Evolutionary conservation across 163 green algal species (phyloP).

Genomic region (Prototheca stagnorum): DNA sequence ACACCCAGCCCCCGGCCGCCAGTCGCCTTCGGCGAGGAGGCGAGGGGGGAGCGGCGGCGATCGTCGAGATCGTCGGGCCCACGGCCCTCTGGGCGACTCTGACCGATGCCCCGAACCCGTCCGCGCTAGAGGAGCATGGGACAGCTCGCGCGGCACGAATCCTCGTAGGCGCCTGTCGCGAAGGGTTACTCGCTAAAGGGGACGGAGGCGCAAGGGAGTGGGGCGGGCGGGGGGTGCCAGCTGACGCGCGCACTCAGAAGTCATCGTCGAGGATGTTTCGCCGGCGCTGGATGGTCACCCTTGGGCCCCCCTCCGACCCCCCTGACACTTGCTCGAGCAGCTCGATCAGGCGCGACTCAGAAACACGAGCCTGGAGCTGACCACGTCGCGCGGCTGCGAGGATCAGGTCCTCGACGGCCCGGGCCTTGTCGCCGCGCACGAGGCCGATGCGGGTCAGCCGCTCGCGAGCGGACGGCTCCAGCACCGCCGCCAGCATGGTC

Average conservation of each 20-base stretch:
- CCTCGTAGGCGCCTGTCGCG: no score
- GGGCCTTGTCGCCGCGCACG: conserved; percentile 90
- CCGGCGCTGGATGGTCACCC: conserved; percentile 57
- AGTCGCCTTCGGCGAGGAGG: no score
- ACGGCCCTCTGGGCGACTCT: neutral
- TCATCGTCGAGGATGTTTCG: conserved; percentile 38
- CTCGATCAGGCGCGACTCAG: conserved; percentile 55
- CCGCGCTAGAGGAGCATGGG: neutral
- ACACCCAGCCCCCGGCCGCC: no score
- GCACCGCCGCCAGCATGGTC: conserved; percentile 47
- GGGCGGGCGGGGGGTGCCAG: no score
- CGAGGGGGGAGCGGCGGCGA: no score
- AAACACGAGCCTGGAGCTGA: conserved; percentile 53
- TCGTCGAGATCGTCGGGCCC: no score
- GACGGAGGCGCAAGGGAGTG: no score
- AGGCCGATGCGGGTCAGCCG: conserved; percentile 71
- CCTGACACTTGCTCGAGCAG: conserved; percentile 73
- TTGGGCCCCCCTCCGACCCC: conserved; percentile 27
- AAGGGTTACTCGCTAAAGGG: no score
- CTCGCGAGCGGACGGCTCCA: conserved; percentile 54
- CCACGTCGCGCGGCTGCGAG: conserved; percentile 56
- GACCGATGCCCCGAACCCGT: neutral
- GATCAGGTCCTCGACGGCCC: conserved; percentile 77
- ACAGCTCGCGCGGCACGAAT: no score
- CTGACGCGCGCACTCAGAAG: conserved; percentile 3